Evolutionary conservation across 2,329 filamentous ascomycete species (phyloP).

Genomic region (Lachnellula willkommii): DNA sequence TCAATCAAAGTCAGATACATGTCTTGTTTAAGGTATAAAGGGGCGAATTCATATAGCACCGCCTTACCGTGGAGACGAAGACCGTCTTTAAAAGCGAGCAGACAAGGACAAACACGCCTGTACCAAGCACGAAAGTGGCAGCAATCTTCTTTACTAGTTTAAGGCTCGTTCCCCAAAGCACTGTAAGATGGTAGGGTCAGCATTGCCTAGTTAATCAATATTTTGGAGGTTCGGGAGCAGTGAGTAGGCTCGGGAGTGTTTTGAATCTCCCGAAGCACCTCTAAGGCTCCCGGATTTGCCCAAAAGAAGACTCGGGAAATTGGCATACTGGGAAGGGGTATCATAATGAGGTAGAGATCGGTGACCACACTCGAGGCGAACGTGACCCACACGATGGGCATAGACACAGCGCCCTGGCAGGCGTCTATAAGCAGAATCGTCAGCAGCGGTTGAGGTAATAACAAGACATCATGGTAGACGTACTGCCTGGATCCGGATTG

Average conservation of each 20-base stretch:
- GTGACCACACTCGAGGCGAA: slow-evolving; percentile 49
- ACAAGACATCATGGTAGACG: slow-evolving; percentile 21
- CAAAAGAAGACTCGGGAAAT: no score
- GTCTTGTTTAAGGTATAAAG: background rate
- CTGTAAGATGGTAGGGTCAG: no score
- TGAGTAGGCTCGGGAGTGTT: no score
- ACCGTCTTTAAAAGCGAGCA: slow-evolving; percentile 50
- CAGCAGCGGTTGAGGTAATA: slow-evolving; percentile 6
- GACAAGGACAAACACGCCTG: slow-evolving; percentile 50
- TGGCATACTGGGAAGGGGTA: slow-evolving; percentile 34
- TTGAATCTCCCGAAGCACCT: no score
- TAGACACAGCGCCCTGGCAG: slow-evolving; percentile 40
- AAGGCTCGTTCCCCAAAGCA: slow-evolving; percentile 50
- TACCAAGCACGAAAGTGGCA: slow-evolving; percentile 49
- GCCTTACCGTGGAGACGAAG: slow-evolving; percentile 37
- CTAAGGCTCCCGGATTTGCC: no score
- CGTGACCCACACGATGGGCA: slow-evolving; percentile 46
- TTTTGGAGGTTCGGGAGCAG: no score
- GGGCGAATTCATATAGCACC: background rate
- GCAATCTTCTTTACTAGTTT: slow-evolving; percentile 45
- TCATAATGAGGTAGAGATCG: slow-evolving; percentile 49
- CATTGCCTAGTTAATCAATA: no score
- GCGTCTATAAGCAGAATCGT: slow-evolving; percentile 39
- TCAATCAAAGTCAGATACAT: slow-evolving; percentile 31
- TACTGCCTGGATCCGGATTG: slow-evolving; percentile 50